These are phyloP conservation scores for Solanum chiquidenum DNA, from an alignment of 257 asterid species.

Conservation along the genomic window DNA sequence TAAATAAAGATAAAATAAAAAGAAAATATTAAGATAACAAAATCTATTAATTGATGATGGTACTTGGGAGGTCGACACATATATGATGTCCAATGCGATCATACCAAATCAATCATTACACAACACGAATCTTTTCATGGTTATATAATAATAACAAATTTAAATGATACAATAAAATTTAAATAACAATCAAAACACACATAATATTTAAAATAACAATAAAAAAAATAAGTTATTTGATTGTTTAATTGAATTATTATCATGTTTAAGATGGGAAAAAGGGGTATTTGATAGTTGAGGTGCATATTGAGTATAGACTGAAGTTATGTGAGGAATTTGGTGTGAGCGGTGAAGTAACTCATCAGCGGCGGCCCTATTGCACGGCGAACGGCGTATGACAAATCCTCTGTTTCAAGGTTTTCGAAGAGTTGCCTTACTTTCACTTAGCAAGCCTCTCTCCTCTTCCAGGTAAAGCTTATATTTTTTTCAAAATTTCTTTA, in stretches of 20 bases:
- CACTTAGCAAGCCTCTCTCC: background rate
- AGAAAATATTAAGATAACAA: fast-evolving
- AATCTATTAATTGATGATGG: background rate
- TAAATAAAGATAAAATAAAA: fast-evolving
- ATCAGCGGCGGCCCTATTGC: background rate
- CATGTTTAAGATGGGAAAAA: background rate
- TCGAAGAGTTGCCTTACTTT: background rate
- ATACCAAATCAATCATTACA: too few relatives aligned
- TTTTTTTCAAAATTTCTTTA: background rate
- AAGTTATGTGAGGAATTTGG: background rate
- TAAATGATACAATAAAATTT: too few relatives aligned
- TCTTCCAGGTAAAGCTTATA: background rate
- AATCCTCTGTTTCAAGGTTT: background rate
- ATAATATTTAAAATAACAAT: too few relatives aligned
- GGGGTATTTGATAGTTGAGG: background rate
- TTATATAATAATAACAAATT: too few relatives aligned
- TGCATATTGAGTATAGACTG: background rate
- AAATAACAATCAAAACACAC: fast-evolving
- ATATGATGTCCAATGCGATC: too few relatives aligned
- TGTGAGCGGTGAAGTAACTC: background rate
- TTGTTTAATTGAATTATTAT: too few relatives aligned
- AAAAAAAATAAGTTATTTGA: too few relatives aligned
- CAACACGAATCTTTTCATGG: fast-evolving
- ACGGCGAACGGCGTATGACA: background rate
- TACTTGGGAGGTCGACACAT: fast-evolving